These are phyloP conservation scores for Polyporus arcularius DNA, from an alignment of 768 basidiomycete genomes.

Conservation along the genomic window DNA sequence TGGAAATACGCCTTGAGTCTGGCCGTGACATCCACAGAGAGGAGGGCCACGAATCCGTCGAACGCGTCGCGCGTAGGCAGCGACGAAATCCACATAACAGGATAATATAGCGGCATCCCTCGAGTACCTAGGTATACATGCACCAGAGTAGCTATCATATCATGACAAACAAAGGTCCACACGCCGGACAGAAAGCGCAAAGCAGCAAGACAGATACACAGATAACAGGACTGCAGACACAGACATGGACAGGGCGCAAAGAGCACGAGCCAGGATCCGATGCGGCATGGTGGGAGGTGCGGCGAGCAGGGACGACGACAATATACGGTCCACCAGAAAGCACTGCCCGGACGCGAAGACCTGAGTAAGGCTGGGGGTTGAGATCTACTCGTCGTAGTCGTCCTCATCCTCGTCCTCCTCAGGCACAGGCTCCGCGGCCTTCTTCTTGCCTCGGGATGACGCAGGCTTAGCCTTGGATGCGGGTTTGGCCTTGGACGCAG, in stretches of 20 bases:
- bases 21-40: too few relatives aligned
- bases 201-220: too few relatives aligned
- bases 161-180: conserved; percentile 11
- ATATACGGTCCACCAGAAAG: not conserved
- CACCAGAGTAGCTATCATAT: conserved; percentile 7
- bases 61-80: too few relatives aligned
- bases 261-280: too few relatives aligned
- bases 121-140: conserved; percentile 8
- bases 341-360: conserved; percentile 7
- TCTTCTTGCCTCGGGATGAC: conserved; percentile 26
- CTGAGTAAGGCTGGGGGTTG: not conserved
- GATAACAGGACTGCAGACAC: too few relatives aligned
- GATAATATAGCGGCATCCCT: conserved; percentile 10
- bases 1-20: too few relatives aligned
- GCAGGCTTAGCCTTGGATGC: conserved; percentile 24
- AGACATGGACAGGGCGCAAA: too few relatives aligned
- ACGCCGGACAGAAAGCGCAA: not conserved
- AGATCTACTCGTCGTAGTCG: conserved; percentile 9
- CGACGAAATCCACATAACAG: not conserved
- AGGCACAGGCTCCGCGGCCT: conserved; percentile 18
- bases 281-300: too few relatives aligned
- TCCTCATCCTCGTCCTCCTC: conserved; percentile 27
- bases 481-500: conserved; percentile 15
- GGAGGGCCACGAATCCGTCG: too few relatives aligned
- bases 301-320: too few relatives aligned